Evolutionary conservation across 2,329 filamentous ascomycete genomes (phyloP).

Genomic region (Ophiocordyceps sinensis): DNA sequence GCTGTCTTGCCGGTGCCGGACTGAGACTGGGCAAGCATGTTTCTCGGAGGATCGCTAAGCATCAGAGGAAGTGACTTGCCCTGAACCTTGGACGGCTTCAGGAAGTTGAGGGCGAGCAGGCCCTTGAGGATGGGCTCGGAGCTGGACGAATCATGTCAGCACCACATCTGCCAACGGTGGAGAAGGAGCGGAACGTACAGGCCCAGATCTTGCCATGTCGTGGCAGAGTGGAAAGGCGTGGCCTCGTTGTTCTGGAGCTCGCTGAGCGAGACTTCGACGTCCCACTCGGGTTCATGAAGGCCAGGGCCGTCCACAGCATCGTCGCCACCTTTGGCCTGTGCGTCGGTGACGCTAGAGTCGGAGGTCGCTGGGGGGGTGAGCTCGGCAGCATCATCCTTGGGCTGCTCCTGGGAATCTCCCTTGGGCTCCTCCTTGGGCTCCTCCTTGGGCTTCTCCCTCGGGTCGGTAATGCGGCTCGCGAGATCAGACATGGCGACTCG

Average conservation of each 20-base stretch:
- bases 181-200: slow-evolving; percentile 36
- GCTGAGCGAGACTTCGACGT: slow-evolving; percentile 84
- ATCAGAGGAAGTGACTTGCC: slow-evolving; percentile 86
- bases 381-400: not conserved
- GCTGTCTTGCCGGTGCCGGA: slow-evolving; percentile 97
- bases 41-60: slow-evolving; percentile 69
- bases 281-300: slow-evolving; percentile 60
- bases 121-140: slow-evolving; percentile 54
- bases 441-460: slow-evolving; percentile 13
- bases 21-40: slow-evolving; percentile 98
- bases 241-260: slow-evolving; percentile 77
- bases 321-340: slow-evolving; percentile 22
- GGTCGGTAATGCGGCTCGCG: slow-evolving; percentile 35
- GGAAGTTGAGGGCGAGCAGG: slow-evolving; percentile 69
- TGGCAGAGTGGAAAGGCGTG: slow-evolving; percentile 75
- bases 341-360: slow-evolving; percentile 11
- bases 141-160: slow-evolving; percentile 9
- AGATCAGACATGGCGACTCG: slow-evolving; percentile 29
- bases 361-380: slow-evolving; percentile 4
- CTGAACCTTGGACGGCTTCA: slow-evolving; percentile 95
- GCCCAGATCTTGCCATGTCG: slow-evolving; percentile 71
- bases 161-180: not conserved
- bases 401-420: too few species aligned
- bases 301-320: slow-evolving; percentile 31
- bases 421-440: too few species aligned